Conservation (phyloP, 495 filamentous ascomycete genomes). For the Aspergillus conjunctus region DNA sequence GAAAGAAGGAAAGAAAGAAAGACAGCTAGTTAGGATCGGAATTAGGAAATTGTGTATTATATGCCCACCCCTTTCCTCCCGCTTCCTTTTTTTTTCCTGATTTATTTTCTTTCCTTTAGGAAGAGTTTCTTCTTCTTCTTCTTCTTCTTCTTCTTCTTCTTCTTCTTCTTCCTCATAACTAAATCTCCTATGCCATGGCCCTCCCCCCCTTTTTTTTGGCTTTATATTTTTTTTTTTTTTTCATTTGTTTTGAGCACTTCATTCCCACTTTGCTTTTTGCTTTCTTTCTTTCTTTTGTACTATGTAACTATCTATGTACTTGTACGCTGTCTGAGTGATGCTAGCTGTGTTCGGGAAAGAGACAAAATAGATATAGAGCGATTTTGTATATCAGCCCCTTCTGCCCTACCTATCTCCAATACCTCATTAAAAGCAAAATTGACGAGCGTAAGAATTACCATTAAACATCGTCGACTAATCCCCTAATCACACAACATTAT, state of each 20-base stretch:
- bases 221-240: conserved; percentile 3
- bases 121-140: background rate
- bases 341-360: conserved; percentile 4
- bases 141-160: too few species aligned
- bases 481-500: background rate
- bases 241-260: background rate
- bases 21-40: background rate
- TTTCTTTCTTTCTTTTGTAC: background rate
- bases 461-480: background rate
- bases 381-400: background rate
- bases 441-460: background rate
- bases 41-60: conserved; percentile 3
- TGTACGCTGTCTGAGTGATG: conserved; percentile 3
- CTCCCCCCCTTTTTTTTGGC: conserved; percentile 6
- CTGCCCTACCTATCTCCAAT: background rate
- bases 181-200: background rate
- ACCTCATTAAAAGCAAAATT: background rate
- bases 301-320: conserved; percentile 11
- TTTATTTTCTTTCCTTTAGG: background rate
- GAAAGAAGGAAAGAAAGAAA: too few species aligned
- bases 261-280: conserved; percentile 2
- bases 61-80: conserved; percentile 4
- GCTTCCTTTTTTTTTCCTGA: conserved; percentile 20
- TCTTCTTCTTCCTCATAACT: conserved; percentile 1
- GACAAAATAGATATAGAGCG: conserved; percentile 14